Conservation (phyloP, 2,329 filamentous ascomycete genomes). For the Cryphonectria naterciae region DNA sequence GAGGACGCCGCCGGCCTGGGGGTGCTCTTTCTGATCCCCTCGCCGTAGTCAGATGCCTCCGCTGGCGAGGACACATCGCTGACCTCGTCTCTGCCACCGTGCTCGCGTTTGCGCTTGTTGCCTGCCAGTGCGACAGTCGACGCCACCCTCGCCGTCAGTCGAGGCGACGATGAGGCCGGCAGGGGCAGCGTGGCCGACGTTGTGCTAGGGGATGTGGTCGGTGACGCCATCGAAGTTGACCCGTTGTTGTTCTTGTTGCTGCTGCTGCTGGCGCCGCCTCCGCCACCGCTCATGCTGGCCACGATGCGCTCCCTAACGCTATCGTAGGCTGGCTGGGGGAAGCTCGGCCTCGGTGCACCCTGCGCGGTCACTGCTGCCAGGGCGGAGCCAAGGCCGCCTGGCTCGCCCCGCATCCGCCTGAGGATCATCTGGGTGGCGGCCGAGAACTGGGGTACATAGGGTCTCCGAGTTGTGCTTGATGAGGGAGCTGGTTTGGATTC, state of each 20-base stretch:
- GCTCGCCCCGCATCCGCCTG: conserved; percentile 34
- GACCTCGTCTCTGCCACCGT: conserved; percentile 27
- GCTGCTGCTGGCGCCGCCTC: background rate
- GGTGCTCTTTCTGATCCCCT: conserved; percentile 37
- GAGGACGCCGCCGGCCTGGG: conserved; percentile 40
- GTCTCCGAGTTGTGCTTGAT: conserved; percentile 68
- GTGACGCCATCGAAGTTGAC: conserved; percentile 40
- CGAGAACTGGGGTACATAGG: conserved; percentile 29
- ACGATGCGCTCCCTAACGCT: conserved; percentile 46
- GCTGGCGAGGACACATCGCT: conserved; percentile 28
- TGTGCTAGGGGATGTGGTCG: conserved; percentile 14
- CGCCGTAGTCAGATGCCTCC: conserved; percentile 37
- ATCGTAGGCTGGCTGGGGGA: conserved; percentile 43
- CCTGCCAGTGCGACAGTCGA: conserved; percentile 11
- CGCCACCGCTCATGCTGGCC: conserved; percentile 42
- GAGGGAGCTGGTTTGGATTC: conserved; percentile 61
- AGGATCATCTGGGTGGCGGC: conserved; percentile 31
- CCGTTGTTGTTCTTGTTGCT: background rate
- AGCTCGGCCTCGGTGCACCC: conserved; percentile 27
- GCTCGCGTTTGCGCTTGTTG: conserved; percentile 31
- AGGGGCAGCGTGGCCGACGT: conserved; percentile 19
- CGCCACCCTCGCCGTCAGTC: conserved; percentile 4
- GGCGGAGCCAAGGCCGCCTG: conserved; percentile 33
- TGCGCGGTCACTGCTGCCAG: conserved; percentile 33
- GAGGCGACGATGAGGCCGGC: conserved; percentile 22